Percentiles rank a stretch among this genome's conserved stretches.
Conservation (phyloP, 2,329 filamentous ascomycete species). For the Paecilomyces formosus region DNA sequence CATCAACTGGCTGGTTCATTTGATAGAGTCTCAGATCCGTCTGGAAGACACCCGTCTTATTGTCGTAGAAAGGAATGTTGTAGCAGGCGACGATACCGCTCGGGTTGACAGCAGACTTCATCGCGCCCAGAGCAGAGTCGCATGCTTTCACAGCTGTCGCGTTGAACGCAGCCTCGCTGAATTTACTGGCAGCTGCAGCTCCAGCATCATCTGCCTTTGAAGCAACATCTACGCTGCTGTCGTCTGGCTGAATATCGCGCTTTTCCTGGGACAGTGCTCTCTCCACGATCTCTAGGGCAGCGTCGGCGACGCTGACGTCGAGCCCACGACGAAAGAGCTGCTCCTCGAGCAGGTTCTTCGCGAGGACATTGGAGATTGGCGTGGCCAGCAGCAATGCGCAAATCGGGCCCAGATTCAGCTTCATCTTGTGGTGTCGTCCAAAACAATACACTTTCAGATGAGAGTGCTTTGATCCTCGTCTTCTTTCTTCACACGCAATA, state of each 20-base stretch:
- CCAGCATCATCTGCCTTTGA: background rate
- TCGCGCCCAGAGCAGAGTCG: slow-evolving; percentile 44
- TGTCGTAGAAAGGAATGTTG: slow-evolving; percentile 65
- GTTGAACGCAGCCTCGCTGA: slow-evolving; percentile 19
- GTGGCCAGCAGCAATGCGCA: background rate
- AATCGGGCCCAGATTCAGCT: background rate
- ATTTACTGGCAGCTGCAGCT: slow-evolving; percentile 1
- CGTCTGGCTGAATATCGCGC: background rate
- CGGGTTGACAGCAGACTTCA: slow-evolving; percentile 57
- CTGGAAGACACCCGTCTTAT: slow-evolving; percentile 60
- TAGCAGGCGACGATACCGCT: slow-evolving; percentile 76
- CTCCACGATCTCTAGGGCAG: background rate
- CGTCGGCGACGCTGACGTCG: background rate
- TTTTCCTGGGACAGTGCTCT: background rate
- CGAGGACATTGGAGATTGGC: background rate
- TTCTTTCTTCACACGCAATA: background rate
- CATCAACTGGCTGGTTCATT: slow-evolving; percentile 50
- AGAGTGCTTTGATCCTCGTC: background rate
- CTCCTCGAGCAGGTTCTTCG: background rate
- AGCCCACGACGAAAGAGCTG: background rate
- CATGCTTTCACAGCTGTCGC: slow-evolving; percentile 52
- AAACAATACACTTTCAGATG: background rate
- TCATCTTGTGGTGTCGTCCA: background rate
- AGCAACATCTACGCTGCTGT: background rate
- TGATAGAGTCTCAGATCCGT: slow-evolving; percentile 71